These are phyloP conservation scores for Chaetomiaceae sp. DNA, from an alignment of 2,329 filamentous ascomycete genomes.

Conservation along the genomic window DNA sequence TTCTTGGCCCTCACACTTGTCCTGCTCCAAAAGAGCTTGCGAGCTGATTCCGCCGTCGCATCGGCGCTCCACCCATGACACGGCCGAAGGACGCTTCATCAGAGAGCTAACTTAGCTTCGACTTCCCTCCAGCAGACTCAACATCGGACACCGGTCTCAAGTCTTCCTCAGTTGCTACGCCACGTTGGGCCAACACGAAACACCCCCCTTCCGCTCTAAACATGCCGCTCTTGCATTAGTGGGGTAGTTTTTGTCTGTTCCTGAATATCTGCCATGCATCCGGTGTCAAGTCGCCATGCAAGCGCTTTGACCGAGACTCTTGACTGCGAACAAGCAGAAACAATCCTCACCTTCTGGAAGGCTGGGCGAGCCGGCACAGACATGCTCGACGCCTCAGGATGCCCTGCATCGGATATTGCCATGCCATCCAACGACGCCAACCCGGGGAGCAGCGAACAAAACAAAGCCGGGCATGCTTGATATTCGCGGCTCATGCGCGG, in stretches of 20 bases:
- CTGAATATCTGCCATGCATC: slow-evolving; percentile 22
- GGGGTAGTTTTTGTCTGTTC: slow-evolving; percentile 19
- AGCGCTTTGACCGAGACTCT: slow-evolving; percentile 10
- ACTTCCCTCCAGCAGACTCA: not conserved
- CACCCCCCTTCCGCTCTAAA: slow-evolving; percentile 9
- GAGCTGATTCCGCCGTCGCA: no score
- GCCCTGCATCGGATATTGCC: no score
- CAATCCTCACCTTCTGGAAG: slow-evolving; percentile 13
- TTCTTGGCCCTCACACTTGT: not conserved
- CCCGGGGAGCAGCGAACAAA: no score
- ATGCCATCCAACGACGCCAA: no score
- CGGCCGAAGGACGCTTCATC: no score
- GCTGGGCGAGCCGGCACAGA: slow-evolving; percentile 1
- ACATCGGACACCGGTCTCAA: not conserved
- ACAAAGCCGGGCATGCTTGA: no score
- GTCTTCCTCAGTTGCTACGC: not conserved
- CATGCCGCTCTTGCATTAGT: slow-evolving; percentile 26
- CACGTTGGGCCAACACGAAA: slow-evolving; percentile 7
- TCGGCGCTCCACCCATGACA: no score
- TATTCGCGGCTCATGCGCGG: no score
- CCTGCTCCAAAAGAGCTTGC: not conserved
- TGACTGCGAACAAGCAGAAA: not conserved
- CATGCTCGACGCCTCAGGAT: not conserved
- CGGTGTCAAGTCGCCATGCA: slow-evolving; percentile 11
- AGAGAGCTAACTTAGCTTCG: no score